A percentile compares a stretch with the other conserved stretches of the same genome.
Conservation (phyloP, 495 filamentous ascomycete genomes). For the Lepraria neglecta region DNA sequence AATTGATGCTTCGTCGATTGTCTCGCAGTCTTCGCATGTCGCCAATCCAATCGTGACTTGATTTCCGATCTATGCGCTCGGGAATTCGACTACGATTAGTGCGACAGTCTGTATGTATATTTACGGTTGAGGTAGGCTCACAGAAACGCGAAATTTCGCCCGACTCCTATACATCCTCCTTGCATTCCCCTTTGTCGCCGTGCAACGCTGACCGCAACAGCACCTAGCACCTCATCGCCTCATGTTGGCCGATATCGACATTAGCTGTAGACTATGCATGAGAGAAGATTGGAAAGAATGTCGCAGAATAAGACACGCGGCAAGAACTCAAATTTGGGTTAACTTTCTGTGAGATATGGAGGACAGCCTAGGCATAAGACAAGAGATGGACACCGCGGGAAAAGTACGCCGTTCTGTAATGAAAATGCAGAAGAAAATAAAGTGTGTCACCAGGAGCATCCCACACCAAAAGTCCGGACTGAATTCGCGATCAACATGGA, state of each 20-base stretch:
- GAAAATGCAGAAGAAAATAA: not conserved
- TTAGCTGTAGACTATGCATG: not conserved
- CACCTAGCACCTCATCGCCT: not conserved
- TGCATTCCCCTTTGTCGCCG: too few species aligned
- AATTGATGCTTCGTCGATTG: not conserved
- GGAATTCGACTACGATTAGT: not conserved
- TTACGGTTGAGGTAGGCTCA: not conserved
- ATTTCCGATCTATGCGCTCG: not conserved
- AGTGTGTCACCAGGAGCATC: not conserved
- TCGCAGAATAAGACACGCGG: not conserved
- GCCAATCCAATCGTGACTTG: not conserved
- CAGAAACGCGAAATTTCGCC: not conserved
- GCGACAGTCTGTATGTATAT: not conserved
- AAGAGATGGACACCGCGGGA: not conserved
- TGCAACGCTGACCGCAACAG: too few species aligned
- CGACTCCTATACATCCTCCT: not conserved
- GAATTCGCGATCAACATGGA: not conserved
- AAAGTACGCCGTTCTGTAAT: not conserved
- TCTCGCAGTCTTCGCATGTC: not conserved
- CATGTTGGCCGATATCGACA: not conserved
- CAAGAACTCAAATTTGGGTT: not conserved
- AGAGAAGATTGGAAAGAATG: not conserved
- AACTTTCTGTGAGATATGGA: too few species aligned
- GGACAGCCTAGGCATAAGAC: not conserved
- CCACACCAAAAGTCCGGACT: too few species aligned